Conservation (phyloP, 108 stramenopile species). For the Nannochloropsis granulata region DNA sequence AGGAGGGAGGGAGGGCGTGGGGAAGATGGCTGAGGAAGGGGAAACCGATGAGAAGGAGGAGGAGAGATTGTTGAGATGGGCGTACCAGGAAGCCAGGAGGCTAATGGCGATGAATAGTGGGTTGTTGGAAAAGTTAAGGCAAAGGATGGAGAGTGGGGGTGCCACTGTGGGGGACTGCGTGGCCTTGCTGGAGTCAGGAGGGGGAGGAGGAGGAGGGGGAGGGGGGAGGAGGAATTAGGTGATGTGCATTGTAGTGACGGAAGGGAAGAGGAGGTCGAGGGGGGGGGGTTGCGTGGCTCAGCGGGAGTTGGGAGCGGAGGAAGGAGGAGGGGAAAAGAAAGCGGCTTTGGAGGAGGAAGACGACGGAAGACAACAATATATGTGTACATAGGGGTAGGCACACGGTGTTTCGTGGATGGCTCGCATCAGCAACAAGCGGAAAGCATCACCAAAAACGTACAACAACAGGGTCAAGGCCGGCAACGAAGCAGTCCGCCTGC, state of each 20-base stretch:
- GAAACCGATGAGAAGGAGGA: slow-evolving; percentile 17
- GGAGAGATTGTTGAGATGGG: slow-evolving; percentile 11
- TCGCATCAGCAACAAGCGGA: too few relatives aligned
- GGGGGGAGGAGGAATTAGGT: not conserved
- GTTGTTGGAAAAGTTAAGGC: slow-evolving; percentile 8
- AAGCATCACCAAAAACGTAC: too few relatives aligned
- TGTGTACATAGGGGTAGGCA: too few relatives aligned
- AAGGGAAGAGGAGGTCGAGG: not conserved
- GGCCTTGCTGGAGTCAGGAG: slow-evolving; percentile 9
- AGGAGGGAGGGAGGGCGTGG: not conserved
- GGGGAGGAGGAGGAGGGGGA: not conserved
- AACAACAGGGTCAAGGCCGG: too few relatives aligned
- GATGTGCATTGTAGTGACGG: not conserved
- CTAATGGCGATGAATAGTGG: slow-evolving; percentile 5
- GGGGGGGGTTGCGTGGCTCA: not conserved
- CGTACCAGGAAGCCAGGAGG: slow-evolving; percentile 19
- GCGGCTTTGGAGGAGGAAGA: not conserved
- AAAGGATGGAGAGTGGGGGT: slow-evolving; percentile 26
- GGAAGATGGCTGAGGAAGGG: not conserved
- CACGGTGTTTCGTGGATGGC: too few relatives aligned
- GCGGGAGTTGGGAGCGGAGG: not conserved
- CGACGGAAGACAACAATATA: too few relatives aligned
- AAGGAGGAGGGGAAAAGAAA: not conserved
- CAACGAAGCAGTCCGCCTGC: too few relatives aligned
- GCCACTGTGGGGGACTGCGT: slow-evolving; percentile 34